phyloP scores from a whole-genome alignment of 1,284 basidiomycete genomes.

The Ganoderma resinaceum region DNA sequence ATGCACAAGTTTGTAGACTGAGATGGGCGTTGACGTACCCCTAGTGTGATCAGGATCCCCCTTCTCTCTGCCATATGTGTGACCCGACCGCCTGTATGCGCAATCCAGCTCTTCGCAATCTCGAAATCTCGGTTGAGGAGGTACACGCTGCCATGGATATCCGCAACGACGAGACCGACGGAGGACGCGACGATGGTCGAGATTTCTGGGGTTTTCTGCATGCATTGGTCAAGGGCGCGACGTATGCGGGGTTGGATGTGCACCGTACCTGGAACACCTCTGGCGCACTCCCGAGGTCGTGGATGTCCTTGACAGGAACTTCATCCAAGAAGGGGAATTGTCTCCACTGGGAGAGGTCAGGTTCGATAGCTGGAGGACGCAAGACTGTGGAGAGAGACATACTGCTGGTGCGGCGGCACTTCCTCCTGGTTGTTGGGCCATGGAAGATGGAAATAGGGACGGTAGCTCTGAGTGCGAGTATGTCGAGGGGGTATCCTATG shows the following conservation, averaged over 20 bases:
- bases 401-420: constrained; percentile 47
- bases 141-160: constrained; percentile 84
- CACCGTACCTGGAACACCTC: constrained; percentile 74
- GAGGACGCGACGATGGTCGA: constrained; percentile 70
- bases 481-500: background rate
- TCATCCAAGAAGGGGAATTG: constrained; percentile 87
- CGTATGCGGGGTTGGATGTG: background rate
- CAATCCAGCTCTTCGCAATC: constrained; percentile 75
- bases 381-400: constrained; percentile 31
- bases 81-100: constrained; percentile 78
- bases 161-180: constrained; percentile 74
- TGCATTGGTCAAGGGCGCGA: constrained; percentile 25
- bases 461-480: background rate
- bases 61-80: constrained; percentile 85
- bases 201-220: constrained; percentile 72
- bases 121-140: constrained; percentile 81
- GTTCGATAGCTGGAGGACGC: background rate
- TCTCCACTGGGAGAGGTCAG: constrained; percentile 63
- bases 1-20: background rate
- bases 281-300: constrained; percentile 78
- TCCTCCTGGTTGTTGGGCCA: constrained; percentile 30
- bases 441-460: background rate
- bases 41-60: constrained; percentile 84
- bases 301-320: constrained; percentile 78
- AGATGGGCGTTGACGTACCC: constrained; percentile 58